Conservation (phyloP, 306 rosid genomes). For the Lathyrus oleraceus region DNA sequence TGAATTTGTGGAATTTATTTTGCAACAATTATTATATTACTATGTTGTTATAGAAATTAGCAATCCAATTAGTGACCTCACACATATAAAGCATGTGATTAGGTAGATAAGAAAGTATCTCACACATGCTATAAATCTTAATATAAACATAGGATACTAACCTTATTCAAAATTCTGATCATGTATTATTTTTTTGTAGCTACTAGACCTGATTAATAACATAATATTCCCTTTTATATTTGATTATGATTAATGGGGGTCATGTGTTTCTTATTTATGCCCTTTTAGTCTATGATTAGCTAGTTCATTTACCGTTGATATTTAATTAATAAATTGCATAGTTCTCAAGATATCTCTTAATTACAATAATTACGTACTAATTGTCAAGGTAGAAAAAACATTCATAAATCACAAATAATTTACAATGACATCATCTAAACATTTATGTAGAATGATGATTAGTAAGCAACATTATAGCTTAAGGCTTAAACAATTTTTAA, state of each 20-base stretch:
- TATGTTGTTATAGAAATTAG: not conserved
- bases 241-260: slow-evolving; percentile 58
- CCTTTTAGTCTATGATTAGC: slow-evolving; percentile 12
- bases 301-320: not conserved
- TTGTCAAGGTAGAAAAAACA: slow-evolving; percentile 4
- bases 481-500: not conserved
- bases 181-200: slow-evolving; percentile 22
- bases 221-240: slow-evolving; percentile 38
- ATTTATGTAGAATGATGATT: slow-evolving; percentile 1
- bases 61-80: not conserved
- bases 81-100: slow-evolving; percentile 44
- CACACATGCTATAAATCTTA: slow-evolving; percentile 46
- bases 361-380: not conserved
- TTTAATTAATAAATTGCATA: not conserved
- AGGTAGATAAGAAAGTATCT: slow-evolving; percentile 44
- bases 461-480: slow-evolving; percentile 17
- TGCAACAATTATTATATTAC: slow-evolving; percentile 34
- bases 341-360: not conserved
- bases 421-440: not conserved
- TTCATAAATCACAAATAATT: not conserved
- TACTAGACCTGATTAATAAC: slow-evolving; percentile 39
- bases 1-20: slow-evolving; percentile 27
- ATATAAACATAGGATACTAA: slow-evolving; percentile 13
- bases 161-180: slow-evolving; percentile 16
- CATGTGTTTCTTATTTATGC: slow-evolving; percentile 49